Percentiles rank a stretch among this genome's conserved stretches.
Evolutionary conservation across 306 rosid species (phyloP).

Genomic region (Begonia peltatifolia): DNA sequence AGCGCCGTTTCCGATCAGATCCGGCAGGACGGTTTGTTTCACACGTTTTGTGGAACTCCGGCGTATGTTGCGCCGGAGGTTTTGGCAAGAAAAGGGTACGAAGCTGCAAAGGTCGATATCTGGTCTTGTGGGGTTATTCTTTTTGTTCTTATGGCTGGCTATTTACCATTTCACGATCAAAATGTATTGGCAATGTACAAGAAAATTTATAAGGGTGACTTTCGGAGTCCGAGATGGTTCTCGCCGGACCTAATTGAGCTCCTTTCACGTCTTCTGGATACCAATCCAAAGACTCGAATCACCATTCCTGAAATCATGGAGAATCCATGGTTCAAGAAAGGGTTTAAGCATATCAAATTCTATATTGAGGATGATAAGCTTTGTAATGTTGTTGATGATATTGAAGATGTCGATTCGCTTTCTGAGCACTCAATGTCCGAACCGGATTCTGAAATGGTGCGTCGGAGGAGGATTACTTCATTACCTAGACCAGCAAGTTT

Average conservation of each 20-base stretch:
- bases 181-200: slow-evolving; percentile 85
- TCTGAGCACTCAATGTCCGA: slow-evolving; percentile 37
- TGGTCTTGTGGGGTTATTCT: slow-evolving; percentile 89
- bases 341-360: slow-evolving; percentile 70
- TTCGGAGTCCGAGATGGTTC: slow-evolving; percentile 81
- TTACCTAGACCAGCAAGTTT: slow-evolving; percentile 59
- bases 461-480: slow-evolving; percentile 10
- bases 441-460: slow-evolving; percentile 25
- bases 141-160: slow-evolving; percentile 87
- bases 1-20: slow-evolving; percentile 88
- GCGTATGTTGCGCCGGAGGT: slow-evolving; percentile 95
- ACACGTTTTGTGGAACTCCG: slow-evolving; percentile 94
- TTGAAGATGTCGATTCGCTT: slow-evolving; percentile 20
- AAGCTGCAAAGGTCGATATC: slow-evolving; percentile 73
- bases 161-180: slow-evolving; percentile 81
- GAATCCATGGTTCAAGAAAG: slow-evolving; percentile 81
- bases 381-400: slow-evolving; percentile 39
- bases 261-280: slow-evolving; percentile 39
- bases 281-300: slow-evolving; percentile 56
- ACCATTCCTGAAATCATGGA: slow-evolving; percentile 77
- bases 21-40: slow-evolving; percentile 75
- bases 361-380: slow-evolving; percentile 77
- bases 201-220: slow-evolving; percentile 79
- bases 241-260: slow-evolving; percentile 48
- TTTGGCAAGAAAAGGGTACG: slow-evolving; percentile 64